Conservation (phyloP, 2,329 filamentous ascomycete genomes). For the Pseudocercospora eumusae region DNA sequence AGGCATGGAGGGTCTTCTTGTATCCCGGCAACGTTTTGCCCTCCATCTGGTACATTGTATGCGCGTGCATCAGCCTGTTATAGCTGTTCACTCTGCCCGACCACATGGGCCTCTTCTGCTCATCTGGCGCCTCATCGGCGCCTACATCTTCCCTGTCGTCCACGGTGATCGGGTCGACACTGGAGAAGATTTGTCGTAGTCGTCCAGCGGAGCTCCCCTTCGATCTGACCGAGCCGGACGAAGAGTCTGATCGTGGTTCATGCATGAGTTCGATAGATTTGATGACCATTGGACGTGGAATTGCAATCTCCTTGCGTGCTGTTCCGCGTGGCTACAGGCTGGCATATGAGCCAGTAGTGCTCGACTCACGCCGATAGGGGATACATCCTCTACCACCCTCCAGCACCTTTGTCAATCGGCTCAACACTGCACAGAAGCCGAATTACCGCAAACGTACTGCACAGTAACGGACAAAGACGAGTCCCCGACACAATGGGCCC, state of each 20-base stretch:
- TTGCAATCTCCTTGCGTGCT: not conserved
- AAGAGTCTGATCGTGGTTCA: constrained; percentile 6
- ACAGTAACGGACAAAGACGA: not conserved
- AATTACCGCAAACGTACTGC: not conserved
- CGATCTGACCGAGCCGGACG: not conserved
- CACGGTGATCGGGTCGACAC: constrained; percentile 5
- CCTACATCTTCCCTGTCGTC: not conserved
- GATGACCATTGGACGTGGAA: not conserved
- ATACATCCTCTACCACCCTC: not conserved
- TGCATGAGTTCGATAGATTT: not conserved
- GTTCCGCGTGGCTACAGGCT: not conserved
- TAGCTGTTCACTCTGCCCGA: constrained; percentile 24
- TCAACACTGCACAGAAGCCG: not conserved
- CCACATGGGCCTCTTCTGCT: not conserved
- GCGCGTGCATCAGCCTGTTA: constrained; percentile 29
- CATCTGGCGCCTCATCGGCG: not conserved
- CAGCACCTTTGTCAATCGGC: constrained; percentile 1
- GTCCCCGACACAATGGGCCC: not conserved
- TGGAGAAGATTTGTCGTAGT: constrained; percentile 7
- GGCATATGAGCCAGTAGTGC: not conserved
- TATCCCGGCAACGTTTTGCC: constrained; percentile 29
- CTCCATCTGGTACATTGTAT: constrained; percentile 28
- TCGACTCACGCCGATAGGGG: not conserved
- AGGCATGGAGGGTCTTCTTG: constrained; percentile 33
- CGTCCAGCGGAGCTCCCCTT: constrained; percentile 1